These are phyloP conservation scores for Holtermannia corniformis DNA, from an alignment of 768 basidiomycete species.

Conservation along the genomic window DNA sequence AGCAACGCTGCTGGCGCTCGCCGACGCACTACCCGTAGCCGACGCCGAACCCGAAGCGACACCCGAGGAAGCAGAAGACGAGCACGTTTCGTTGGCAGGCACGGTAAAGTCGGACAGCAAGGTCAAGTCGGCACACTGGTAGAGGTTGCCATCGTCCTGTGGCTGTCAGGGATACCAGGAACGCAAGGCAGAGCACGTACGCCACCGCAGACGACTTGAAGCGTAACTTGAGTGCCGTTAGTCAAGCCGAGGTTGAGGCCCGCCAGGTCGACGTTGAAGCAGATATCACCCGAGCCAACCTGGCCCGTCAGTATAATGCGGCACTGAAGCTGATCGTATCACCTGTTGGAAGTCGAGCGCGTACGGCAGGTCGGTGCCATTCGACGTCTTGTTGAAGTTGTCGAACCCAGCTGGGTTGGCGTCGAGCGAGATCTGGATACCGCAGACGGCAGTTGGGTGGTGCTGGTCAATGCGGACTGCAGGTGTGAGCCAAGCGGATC, in stretches of 20 bases:
- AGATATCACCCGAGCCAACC: conserved; percentile 54
- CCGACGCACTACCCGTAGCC: not conserved
- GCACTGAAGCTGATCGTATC: conserved; percentile 19
- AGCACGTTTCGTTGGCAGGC: conserved; percentile 44
- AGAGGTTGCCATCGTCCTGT: conserved; percentile 58
- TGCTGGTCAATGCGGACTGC: conserved; percentile 24
- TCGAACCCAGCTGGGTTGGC: conserved; percentile 55
- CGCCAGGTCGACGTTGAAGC: conserved; percentile 58
- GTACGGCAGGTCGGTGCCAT: conserved; percentile 24
- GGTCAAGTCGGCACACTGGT: conserved; percentile 72
- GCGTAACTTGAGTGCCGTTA: conserved; percentile 63
- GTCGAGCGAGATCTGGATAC: conserved; percentile 44
- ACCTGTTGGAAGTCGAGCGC: conserved; percentile 27
- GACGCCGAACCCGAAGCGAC: not conserved
- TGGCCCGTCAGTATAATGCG: not conserved
- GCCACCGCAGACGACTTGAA: conserved; percentile 45
- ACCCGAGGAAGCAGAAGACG: not conserved
- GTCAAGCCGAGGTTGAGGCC: conserved; percentile 48
- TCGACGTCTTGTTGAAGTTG: conserved; percentile 50
- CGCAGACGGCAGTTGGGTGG: conserved; percentile 43
- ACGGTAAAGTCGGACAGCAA: conserved; percentile 51
- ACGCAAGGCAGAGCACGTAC: conserved; percentile 12
- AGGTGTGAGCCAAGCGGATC: conserved; percentile 44
- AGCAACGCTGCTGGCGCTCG: not conserved
- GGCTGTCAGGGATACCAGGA: not conserved